Base-by-base conservation (phyloP, 169 alveolate species). In the Theileria sp. region DNA sequence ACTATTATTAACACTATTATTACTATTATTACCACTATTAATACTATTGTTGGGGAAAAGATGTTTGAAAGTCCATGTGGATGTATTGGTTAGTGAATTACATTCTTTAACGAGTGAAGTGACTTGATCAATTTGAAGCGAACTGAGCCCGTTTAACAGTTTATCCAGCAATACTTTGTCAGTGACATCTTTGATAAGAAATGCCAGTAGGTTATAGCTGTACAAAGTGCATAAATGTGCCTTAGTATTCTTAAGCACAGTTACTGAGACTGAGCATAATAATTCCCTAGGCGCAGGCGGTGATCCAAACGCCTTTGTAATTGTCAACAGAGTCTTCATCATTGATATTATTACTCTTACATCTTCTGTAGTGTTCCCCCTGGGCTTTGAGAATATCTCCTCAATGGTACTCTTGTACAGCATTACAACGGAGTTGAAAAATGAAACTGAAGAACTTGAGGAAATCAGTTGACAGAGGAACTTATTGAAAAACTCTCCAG, bases 171-270 rank as follows among this genome's bases (percentile, higher is more conserved):
- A 30, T 0, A 44, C 72, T 51, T 74, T 51, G 19, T 32, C 75
- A 10, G 49, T 30, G 28, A 75, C 26, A 36, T 75, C 51, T 44
- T 84, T 78, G 64, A 82, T 49, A 60, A 82, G 38, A 36, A 75
- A 82, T 25, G 88, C 84, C 38, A 82, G 56, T 34, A 77, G 61
- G 61, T 82, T 82, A 71, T 82, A 82, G 38, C 88, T 82, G 68
- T 82, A 77, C 51, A 82, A 50, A 15, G 86, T 65, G 65, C 88
- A 82, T 23, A 82, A 65, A 38, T 82, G 88, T 6, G 77, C 69
- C 44, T 58, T 76, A 3, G 88, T 82, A 13, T 58, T 17, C 25
- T 51, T 75, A 17, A 82, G 68, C 30, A 82, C 86, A 8, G 25
- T 38, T 21, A 66, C 32, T 6, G 86, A 69, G 9, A 82, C 61